Base-by-base conservation (phyloP, 306 rosid genomes). In the apple (Malus domestica) region DNA sequence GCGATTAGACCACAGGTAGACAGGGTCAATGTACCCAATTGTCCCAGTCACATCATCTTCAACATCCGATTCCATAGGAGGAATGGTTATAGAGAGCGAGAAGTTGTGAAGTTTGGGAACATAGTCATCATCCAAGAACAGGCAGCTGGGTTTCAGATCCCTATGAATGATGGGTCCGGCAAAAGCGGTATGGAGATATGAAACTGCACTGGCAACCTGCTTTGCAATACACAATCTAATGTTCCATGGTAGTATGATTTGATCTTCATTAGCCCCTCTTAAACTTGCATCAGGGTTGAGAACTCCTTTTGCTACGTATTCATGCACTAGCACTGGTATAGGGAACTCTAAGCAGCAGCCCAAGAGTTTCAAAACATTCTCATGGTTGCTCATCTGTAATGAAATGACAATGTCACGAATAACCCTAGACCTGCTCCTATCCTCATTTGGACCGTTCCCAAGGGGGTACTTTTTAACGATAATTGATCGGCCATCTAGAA, bases 1-100 rank as follows among this genome's bases (percentile, higher is more conserved):
- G 20, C 2, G 30, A 49, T 2, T 0, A 64, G 25, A 64, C 1
- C 0, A 1, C 1, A 2, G 0, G 20, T 38, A 66, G 0, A 2
- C 4, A 38, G 4, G 30, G 27, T 35, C 70, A 8, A 38, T 0
- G 19, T 38, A 38, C 10, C 42, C 42, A 38, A 8, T 0, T 38
- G 10, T 38, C 42, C 42, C 42, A 0, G 0, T 38, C 42, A 38
- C 10, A 38, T 1, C 42, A 38, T 38, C 10, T 7, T 38, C 2
- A 10, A 66, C 18, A 38, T 35, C n/a, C 1, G 9, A 20, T 66
- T 66, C 51, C 29, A 10, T n/a, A 25, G 27, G 27, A 38, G 51
- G 71, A 35, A 67, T 67, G 52, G 71, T 67, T 67, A 67, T 10
- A 25, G 52, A 38, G 18, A 16, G 3, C 4, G 51, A 67, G 30